Evolutionary conservation across 1,139 yeast genomes (phyloP).

Genomic region (Keqinozyma sinolaborantium): DNA sequence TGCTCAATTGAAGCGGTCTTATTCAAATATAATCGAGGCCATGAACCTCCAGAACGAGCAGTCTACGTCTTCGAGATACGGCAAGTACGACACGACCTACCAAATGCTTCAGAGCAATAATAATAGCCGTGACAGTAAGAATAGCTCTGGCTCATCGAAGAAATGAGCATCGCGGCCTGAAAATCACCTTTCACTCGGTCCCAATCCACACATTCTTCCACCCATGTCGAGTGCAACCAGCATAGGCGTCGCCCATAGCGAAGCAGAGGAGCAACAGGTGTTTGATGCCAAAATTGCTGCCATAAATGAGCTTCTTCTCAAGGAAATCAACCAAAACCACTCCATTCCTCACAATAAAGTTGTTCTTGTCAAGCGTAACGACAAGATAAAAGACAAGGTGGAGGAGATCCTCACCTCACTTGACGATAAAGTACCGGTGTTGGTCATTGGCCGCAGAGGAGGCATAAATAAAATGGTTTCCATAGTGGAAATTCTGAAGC

Average conservation of each 20-base stretch:
- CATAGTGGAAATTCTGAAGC: conserved; percentile 11
- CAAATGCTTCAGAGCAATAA: conserved; percentile 9
- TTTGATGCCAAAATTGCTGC: neutral
- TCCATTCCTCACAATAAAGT: conserved; percentile 6
- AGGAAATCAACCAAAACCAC: conserved; percentile 3
- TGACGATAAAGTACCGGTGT: conserved; percentile 2
- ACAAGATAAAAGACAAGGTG: conserved; percentile 7
- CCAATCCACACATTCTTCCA: neutral
- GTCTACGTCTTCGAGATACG: conserved; percentile 18
- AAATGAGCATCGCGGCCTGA: neutral
- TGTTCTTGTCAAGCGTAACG: conserved; percentile 5
- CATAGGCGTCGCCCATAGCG: neutral
- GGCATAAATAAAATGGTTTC: conserved; percentile 9
- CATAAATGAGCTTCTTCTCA: neutral
- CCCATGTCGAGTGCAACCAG: neutral
- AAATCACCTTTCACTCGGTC: neutral
- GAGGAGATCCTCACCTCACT: conserved; percentile 7
- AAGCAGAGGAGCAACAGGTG: neutral
- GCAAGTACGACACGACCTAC: conserved; percentile 23
- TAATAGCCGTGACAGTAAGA: no score
- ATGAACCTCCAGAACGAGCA: conserved; percentile 15
- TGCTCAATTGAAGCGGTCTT: conserved; percentile 18
- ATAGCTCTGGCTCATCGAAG: neutral
- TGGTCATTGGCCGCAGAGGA: conserved; percentile 8
- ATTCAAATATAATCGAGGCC: conserved; percentile 17